Conservation (phyloP, 1,284 basidiomycete species). For the Cerioporus squamosus region DNA sequence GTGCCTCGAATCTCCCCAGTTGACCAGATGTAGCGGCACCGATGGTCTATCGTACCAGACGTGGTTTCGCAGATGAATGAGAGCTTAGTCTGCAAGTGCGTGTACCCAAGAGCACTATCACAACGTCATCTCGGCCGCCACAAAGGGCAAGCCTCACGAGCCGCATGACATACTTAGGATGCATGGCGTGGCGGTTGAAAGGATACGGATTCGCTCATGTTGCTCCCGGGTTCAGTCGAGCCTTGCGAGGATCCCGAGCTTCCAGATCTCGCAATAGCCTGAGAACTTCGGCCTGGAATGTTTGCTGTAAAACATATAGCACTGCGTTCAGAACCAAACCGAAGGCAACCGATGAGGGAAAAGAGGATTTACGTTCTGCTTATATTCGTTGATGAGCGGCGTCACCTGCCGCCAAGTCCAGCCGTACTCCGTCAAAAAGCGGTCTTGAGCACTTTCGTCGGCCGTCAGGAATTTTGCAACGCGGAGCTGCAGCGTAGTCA, state of each 20-base stretch:
- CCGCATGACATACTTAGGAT: too few species aligned
- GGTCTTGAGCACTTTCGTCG: constrained; percentile 45
- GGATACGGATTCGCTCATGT: too few species aligned
- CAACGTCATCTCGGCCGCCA: too few species aligned
- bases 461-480: constrained; percentile 54
- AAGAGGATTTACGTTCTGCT: constrained; percentile 42
- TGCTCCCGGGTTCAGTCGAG: background rate
- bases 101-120: too few species aligned
- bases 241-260: constrained; percentile 16
- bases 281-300: constrained; percentile 12
- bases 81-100: too few species aligned
- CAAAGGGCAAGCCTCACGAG: too few species aligned
- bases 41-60: too few species aligned
- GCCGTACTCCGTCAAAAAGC: constrained; percentile 49
- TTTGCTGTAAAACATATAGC: background rate
- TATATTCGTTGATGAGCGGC: constrained; percentile 44
- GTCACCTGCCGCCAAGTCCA: constrained; percentile 57
- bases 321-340: background rate
- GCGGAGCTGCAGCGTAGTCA: constrained; percentile 35
- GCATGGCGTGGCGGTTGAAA: too few species aligned
- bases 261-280: constrained; percentile 8
- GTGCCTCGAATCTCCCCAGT: too few species aligned
- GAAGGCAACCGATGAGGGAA: background rate
- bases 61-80: too few species aligned
- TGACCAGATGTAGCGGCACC: too few species aligned